Evolutionary conservation across 2,329 filamentous ascomycete genomes (phyloP).

Genomic region (Diaporthe ampelina): DNA sequence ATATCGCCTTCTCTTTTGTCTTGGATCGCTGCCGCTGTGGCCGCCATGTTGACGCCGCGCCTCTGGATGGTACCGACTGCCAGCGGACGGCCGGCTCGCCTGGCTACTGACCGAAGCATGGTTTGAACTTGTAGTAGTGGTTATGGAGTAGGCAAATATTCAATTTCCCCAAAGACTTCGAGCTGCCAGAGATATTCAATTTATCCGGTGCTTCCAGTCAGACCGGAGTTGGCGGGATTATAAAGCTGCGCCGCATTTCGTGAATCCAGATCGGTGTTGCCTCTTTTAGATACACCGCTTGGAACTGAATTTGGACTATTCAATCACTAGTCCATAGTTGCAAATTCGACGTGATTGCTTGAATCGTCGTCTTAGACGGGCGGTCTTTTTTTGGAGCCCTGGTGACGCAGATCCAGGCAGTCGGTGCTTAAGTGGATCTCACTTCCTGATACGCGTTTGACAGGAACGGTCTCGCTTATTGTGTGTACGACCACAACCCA

Average conservation of each 20-base stretch:
- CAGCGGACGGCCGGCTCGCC: slow-evolving; percentile 6
- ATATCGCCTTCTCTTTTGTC: slow-evolving; percentile 72
- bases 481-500: neutral
- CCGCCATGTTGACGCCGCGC: slow-evolving; percentile 41
- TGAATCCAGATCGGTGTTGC: slow-evolving; percentile 5
- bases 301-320: neutral
- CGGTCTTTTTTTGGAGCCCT: neutral
- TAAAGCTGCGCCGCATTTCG: neutral
- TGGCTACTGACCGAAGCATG: slow-evolving; percentile 15
- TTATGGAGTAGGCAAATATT: neutral
- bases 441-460: neutral
- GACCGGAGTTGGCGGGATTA: neutral
- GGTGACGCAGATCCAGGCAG: neutral
- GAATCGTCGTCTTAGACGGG: neutral
- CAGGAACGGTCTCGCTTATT: neutral
- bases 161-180: neutral
- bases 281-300: neutral
- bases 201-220: neutral
- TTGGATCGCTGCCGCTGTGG: slow-evolving; percentile 31
- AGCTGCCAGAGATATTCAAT: neutral
- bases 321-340: neutral
- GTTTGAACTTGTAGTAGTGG: neutral
- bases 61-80: neutral
- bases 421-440: neutral
- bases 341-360: neutral